These are phyloP conservation scores for Boletus pseudopeckii DNA, from an alignment of 768 basidiomycete species.

Conservation along the genomic window DNA sequence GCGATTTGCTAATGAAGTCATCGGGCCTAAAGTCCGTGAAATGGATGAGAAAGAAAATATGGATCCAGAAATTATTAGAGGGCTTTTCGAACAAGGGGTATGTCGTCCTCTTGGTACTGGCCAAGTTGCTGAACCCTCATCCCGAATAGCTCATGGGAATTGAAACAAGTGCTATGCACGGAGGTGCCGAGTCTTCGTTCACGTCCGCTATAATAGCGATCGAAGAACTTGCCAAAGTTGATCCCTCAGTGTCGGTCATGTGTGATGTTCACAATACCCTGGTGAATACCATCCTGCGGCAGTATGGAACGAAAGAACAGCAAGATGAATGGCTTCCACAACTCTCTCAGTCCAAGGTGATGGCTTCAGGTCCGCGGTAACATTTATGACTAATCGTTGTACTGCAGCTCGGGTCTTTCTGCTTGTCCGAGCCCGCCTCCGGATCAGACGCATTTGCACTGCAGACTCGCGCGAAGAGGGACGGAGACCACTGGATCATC, in stretches of 20 bases:
- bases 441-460: slow-evolving; percentile 98
- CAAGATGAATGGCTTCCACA: slow-evolving; percentile 86
- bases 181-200: slow-evolving; percentile 89
- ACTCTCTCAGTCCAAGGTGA: slow-evolving; percentile 73
- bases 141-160: slow-evolving; percentile 87
- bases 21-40: slow-evolving; percentile 87
- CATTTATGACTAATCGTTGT: not conserved
- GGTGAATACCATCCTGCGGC: slow-evolving; percentile 90
- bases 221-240: slow-evolving; percentile 94
- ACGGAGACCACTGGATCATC: slow-evolving; percentile 80
- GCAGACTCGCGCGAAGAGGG: slow-evolving; percentile 87
- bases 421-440: slow-evolving; percentile 86
- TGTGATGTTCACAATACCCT: slow-evolving; percentile 99
- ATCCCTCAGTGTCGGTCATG: slow-evolving; percentile 93
- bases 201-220: slow-evolving; percentile 94
- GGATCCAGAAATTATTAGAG: slow-evolving; percentile 84
- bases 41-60: slow-evolving; percentile 98
- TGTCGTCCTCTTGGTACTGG: slow-evolving; percentile 25
- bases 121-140: not conserved
- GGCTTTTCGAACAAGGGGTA: slow-evolving; percentile 93
- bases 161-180: slow-evolving; percentile 79
- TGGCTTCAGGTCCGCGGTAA: not conserved
- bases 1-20: slow-evolving; percentile 85
- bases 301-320: slow-evolving; percentile 80
- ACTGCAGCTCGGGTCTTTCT: slow-evolving; percentile 88